Evolutionary conservation across 2,329 filamentous ascomycete genomes (phyloP), one percentile per base, ranked within the genome.

Genomic region (Cladosporium halotolerans): DNA sequence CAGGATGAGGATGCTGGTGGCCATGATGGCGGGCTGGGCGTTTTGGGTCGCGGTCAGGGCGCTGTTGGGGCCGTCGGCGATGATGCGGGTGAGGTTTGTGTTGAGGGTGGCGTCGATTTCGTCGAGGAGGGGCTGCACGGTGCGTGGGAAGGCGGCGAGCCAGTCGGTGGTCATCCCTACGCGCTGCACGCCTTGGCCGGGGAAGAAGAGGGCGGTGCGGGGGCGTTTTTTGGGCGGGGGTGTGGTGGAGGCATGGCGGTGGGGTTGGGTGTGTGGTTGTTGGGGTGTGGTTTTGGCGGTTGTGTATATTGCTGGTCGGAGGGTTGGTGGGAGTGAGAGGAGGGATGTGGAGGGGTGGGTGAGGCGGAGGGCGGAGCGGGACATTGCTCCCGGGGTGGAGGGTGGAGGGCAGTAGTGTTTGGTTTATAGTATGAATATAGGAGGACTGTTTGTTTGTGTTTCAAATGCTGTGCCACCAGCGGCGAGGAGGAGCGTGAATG

Each of bases 11-110:
- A 96, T 84, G 28, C 89, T 95, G 3, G 89, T 93, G 11, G 90
- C 89, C 89, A 97, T 95, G 70, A 96, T 96, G 63, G 92, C 91
- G 1, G 92, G 92, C 70, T 97, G 92, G 3, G 92, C 88, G 67
- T 95, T 91, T 59, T 87, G 82, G 4, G 92, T 96, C 54, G 82
- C 80, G 39, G 88, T 95, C 53, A 97, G 81, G 48, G 78, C 73
- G 53, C 82, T 83, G 62, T 87, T 88, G 1, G 92, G 88, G 0
- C 92, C 91, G 28, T 88, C 76, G 55, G 85, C 83, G 61, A 96
- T 96, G 55, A 92, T 79, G 23, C 79, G 76, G 38, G 88, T 90
- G 54, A 97, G 79, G 58, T 84, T 84, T 64, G 85, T 83, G 61
- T 85, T 81, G 63, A 95, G 79, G 23, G 82, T 81, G 40, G 83